Percentiles rank a stretch among this genome's conserved stretches.
Evolutionary conservation across 768 basidiomycete species (phyloP).

Genomic region (Amylocystis lapponica): DNA sequence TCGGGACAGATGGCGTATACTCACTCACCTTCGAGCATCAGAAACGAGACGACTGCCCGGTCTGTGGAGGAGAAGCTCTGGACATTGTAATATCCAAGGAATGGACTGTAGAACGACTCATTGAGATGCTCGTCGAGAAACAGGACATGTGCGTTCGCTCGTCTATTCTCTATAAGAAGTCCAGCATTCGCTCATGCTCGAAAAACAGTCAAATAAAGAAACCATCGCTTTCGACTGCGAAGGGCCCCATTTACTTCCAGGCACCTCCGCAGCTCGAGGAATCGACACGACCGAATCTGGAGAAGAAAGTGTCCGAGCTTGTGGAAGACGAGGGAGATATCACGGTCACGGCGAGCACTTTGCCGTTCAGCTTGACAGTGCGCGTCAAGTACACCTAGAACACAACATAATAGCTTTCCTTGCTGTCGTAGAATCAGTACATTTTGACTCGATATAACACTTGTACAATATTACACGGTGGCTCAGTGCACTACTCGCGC

Average conservation of each 20-base stretch:
- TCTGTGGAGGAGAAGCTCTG: constrained; percentile 89
- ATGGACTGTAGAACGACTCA: constrained; percentile 78
- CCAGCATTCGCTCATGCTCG: neutral
- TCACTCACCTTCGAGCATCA: constrained; percentile 97
- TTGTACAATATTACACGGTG: no score
- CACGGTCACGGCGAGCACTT: constrained; percentile 78
- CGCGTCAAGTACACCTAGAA: constrained; percentile 49
- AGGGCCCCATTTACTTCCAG: constrained; percentile 84
- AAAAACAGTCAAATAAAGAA: constrained; percentile 86
- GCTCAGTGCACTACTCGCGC: no score
- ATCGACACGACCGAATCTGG: constrained; percentile 85
- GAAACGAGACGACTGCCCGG: constrained; percentile 88
- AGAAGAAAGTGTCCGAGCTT: constrained; percentile 80
- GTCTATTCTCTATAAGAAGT: neutral
- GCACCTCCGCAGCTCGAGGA: constrained; percentile 88
- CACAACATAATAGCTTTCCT: neutral
- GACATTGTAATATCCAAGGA: constrained; percentile 66
- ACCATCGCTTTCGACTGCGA: constrained; percentile 80
- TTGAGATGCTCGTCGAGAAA: constrained; percentile 81
- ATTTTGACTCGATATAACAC: no score
- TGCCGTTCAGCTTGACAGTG: constrained; percentile 83
- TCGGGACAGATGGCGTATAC: constrained; percentile 94
- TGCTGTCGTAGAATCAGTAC: constrained; percentile 8
- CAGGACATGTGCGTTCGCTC: constrained; percentile 73
- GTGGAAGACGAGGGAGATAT: constrained; percentile 73